Conservation (phyloP, 2,329 filamentous ascomycete species). For the Penicillium psychrosexuale region DNA sequence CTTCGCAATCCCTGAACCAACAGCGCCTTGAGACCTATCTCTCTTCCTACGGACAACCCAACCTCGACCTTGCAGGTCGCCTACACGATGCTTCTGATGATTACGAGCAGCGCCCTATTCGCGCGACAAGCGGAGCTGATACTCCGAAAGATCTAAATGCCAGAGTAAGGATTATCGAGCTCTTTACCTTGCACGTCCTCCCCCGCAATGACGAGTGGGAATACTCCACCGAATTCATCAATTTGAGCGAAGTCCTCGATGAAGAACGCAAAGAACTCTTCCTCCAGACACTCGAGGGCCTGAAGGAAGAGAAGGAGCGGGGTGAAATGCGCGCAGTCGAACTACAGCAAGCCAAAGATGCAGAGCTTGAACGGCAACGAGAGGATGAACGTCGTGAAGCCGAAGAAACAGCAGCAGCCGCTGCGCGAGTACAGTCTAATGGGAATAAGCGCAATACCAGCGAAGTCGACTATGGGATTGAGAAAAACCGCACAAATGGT, state of each 20-base stretch:
- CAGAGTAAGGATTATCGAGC: constrained; percentile 85
- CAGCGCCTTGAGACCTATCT: constrained; percentile 84
- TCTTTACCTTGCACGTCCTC: constrained; percentile 94
- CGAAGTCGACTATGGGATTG: constrained; percentile 68
- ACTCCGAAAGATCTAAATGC: constrained; percentile 81
- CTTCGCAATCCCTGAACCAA: constrained; percentile 79
- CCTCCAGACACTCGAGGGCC: constrained; percentile 74
- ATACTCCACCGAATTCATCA: constrained; percentile 88
- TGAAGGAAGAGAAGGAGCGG: constrained; percentile 78
- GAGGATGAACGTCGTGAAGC: constrained; percentile 44
- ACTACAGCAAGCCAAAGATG: constrained; percentile 59
- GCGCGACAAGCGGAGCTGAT: constrained; percentile 62
- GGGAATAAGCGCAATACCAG: constrained; percentile 55
- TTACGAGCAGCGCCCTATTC: constrained; percentile 34
- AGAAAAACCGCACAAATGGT: constrained; percentile 49
- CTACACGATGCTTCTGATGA: constrained; percentile 46
- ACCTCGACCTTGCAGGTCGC: constrained; percentile 67
- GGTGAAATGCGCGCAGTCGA: constrained; percentile 63
- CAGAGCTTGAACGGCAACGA: constrained; percentile 51
- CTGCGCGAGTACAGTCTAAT: constrained; percentile 41
- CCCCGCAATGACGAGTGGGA: constrained; percentile 94
- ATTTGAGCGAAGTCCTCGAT: constrained; percentile 79
- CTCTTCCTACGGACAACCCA: constrained; percentile 69
- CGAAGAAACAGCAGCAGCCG: constrained; percentile 32
- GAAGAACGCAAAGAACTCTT: constrained; percentile 90